These are phyloP conservation scores for Dothiorella sarmentorum DNA, from an alignment of 2,329 filamentous ascomycete genomes.

Conservation along the genomic window DNA sequence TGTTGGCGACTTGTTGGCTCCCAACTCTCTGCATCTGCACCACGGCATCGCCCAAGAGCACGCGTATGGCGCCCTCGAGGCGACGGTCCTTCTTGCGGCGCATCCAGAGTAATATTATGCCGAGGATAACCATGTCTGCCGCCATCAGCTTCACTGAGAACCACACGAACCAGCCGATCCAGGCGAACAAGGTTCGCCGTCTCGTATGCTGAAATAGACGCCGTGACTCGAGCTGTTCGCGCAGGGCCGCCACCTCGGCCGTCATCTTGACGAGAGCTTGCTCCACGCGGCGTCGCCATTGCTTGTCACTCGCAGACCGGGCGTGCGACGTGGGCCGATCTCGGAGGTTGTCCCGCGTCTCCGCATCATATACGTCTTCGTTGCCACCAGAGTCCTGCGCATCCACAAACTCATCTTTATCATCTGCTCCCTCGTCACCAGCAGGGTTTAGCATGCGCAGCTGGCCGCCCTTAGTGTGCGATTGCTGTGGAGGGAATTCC, in stretches of 20 bases:
- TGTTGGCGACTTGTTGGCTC: conserved; percentile 22
- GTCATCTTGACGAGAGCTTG: conserved; percentile 83
- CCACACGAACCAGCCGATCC: conserved; percentile 70
- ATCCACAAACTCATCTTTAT: conserved; percentile 46
- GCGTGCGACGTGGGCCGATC: not conserved
- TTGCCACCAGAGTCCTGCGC: conserved; percentile 46
- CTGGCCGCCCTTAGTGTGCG: conserved; percentile 9
- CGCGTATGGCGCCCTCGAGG: conserved; percentile 70
- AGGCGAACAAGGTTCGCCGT: conserved; percentile 62
- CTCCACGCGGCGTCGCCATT: conserved; percentile 81
- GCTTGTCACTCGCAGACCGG: conserved; percentile 39
- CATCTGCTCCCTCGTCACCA: conserved; percentile 28
- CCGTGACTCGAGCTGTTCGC: conserved; percentile 82
- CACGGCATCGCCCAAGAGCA: conserved; percentile 52
- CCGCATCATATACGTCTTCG: conserved; percentile 27
- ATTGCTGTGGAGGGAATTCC: conserved; percentile 29
- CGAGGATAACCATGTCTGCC: conserved; percentile 65
- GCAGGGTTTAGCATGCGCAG: conserved; percentile 6
- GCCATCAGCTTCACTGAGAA: conserved; percentile 67
- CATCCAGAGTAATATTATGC: conserved; percentile 68
- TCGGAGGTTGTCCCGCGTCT: not conserved
- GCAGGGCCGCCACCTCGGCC: conserved; percentile 83
- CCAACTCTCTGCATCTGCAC: conserved; percentile 37
- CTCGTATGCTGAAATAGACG: conserved; percentile 65
- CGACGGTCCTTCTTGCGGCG: conserved; percentile 66